Base-by-base conservation (phyloP, 1,139 yeast species). In the Saccharomyces hybrid region DNA sequence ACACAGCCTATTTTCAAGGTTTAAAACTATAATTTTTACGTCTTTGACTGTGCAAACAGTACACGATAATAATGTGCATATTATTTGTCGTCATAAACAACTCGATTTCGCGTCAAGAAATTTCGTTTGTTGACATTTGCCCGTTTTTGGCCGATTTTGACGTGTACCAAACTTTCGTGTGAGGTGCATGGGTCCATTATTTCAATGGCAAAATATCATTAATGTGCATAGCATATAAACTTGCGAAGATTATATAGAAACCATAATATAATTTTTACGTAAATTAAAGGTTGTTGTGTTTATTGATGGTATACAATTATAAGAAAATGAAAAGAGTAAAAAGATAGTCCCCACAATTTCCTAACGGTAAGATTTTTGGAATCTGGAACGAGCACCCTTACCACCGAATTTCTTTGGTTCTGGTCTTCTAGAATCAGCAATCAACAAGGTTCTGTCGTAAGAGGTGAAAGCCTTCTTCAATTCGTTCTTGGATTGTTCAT, bases 391-490 rank as follows among this genome's bases (percentile, higher is more conserved):
- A 82, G 99, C 99, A 89, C 99, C 99, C 81, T 95, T 96, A 85
- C 99, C 99, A 85, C 99, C 99, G 83, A 91, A 93, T 85, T 93
- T 93, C 97, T 93, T 93, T 86, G 99, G 99, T 84, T 93, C 99
- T 86, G 91, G 86, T 86, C 96, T 93, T 88, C 99, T 90, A 73
- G 98, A 84, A 80, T 93, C 99, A 72, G 99, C 99, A 79, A 93
- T 95, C 80, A 93, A 88, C 78, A 93, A 86, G 78, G 99, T 90
- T 84, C 96, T 91, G 93, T 93, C 99, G 86, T 91, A 95, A 73
- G 96, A 77, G 67, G 95, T 84, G 80, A 90, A 89, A 73, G 95
- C 85, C 84, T 90, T 91, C 96, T 95, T 93, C 78, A 93, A 86
- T 83, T 93, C 99, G 83, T 91, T 91, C 88, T 93, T 95, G 71